A percentile compares a stretch with the other conserved stretches of the same genome.
phyloP scores from a whole-genome alignment of 768 basidiomycete genomes.

The Mrakia hoshinonis region DNA sequence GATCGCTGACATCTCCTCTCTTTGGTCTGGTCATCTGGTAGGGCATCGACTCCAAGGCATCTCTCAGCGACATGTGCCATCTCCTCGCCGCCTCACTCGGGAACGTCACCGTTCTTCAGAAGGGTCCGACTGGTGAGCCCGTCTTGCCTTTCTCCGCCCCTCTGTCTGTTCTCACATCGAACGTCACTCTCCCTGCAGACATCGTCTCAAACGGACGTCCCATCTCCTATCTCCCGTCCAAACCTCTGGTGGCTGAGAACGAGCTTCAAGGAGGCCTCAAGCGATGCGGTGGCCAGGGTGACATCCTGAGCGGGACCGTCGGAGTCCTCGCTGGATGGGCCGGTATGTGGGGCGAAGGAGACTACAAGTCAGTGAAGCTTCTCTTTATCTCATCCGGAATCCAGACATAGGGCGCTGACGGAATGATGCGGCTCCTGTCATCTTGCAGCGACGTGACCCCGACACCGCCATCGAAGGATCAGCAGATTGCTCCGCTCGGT shows the following conservation, averaged over 20 bases:
- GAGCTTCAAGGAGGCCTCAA: conserved; percentile 73
- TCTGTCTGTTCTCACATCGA: neutral
- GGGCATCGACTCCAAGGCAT: conserved; percentile 39
- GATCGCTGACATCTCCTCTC: neutral
- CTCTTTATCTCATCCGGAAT: neutral
- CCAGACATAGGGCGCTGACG: neutral
- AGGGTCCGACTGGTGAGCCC: conserved; percentile 50
- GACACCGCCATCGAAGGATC: conserved; percentile 35
- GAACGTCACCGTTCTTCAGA: conserved; percentile 82
- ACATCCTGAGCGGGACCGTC: conserved; percentile 77
- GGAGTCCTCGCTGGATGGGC: conserved; percentile 93
- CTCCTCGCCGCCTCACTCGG: conserved; percentile 66
- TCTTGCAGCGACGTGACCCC: conserved; percentile 37
- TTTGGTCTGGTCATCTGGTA: conserved; percentile 24
- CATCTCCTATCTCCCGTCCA: conserved; percentile 43
- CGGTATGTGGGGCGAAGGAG: conserved; percentile 78
- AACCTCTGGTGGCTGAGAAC: conserved; percentile 55
- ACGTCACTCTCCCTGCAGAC: conserved; percentile 72
- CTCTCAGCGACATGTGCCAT: conserved; percentile 48
- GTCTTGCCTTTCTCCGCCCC: neutral
- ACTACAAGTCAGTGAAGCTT: conserved; percentile 55
- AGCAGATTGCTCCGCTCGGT: conserved; percentile 33
- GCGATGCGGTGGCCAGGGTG: conserved; percentile 92
- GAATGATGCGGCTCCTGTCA: neutral
- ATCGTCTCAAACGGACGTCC: conserved; percentile 54